phyloP scores from a whole-genome alignment of 2,329 filamentous ascomycete species.

The Stenocarpella maydis region DNA sequence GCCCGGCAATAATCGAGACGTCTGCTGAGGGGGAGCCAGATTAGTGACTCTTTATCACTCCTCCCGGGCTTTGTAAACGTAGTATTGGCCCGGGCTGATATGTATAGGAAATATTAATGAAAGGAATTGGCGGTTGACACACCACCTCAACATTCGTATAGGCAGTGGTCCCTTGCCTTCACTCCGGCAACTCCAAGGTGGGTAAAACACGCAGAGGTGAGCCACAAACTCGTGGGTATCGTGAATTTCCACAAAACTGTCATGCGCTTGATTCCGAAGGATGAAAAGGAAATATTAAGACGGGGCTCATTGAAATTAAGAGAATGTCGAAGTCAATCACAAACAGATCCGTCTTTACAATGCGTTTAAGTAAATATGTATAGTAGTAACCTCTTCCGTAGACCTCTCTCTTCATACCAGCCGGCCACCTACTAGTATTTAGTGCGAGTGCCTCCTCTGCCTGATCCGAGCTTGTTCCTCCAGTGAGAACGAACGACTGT shows the following conservation, averaged over 20 bases:
- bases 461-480: background rate
- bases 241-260: too few species aligned
- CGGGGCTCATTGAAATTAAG: too few species aligned
- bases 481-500: background rate
- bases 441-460: background rate
- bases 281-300: too few species aligned
- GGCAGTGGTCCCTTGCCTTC: too few species aligned
- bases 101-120: background rate
- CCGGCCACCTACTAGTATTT: background rate
- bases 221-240: too few species aligned
- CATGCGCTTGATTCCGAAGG: too few species aligned
- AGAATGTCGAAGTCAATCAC: background rate
- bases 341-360: rapidly evolving
- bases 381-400: background rate
- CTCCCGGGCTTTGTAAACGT: background rate
- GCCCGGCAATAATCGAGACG: too few species aligned
- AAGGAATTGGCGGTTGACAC: background rate
- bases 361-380: background rate
- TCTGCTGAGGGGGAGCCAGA: background rate
- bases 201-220: too few species aligned
- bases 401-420: background rate
- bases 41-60: background rate
- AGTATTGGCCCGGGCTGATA: background rate
- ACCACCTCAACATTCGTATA: background rate
- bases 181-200: too few species aligned